These are phyloP conservation scores for Cucurbita moschata DNA, from an alignment of 306 rosid genomes.

Conservation along the genomic window DNA sequence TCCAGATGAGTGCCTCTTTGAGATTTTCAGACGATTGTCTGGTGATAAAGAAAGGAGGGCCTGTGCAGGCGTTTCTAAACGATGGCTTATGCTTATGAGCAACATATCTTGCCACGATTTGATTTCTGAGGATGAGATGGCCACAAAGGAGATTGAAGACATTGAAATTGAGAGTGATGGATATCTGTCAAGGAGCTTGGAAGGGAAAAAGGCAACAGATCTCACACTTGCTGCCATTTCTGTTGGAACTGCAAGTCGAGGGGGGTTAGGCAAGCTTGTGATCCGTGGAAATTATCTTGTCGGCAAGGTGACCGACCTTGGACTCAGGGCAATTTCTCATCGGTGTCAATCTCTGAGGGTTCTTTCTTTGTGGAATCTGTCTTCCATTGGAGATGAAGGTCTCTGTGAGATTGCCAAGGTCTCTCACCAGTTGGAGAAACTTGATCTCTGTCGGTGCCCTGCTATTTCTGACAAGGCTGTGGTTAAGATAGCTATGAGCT, in stretches of 20 bases:
- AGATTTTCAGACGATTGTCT: slow-evolving; percentile 80
- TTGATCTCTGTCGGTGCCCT: slow-evolving; percentile 58
- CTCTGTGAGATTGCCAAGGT: slow-evolving; percentile 59
- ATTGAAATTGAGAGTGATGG: slow-evolving; percentile 49
- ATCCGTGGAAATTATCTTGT: slow-evolving; percentile 46
- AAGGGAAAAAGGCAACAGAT: slow-evolving; percentile 79
- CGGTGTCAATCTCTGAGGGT: slow-evolving; percentile 77
- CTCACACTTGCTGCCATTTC: slow-evolving; percentile 85
- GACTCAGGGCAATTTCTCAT: slow-evolving; percentile 59
- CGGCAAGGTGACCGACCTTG: slow-evolving; percentile 39
- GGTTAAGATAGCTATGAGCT: slow-evolving; percentile 48
- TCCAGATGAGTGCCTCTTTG: slow-evolving; percentile 91
- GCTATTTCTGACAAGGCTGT: slow-evolving; percentile 58
- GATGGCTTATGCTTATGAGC: slow-evolving; percentile 83
- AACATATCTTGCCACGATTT: slow-evolving; percentile 42
- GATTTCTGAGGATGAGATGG: slow-evolving; percentile 7
- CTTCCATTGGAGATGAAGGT: slow-evolving; percentile 61
- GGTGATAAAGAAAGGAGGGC: slow-evolving; percentile 60
- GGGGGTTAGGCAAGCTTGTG: slow-evolving; percentile 78
- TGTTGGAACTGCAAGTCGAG: slow-evolving; percentile 73
- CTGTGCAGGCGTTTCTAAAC: slow-evolving; percentile 72
- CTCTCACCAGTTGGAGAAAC: slow-evolving; percentile 57
- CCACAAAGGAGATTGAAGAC: slow-evolving; percentile 25
- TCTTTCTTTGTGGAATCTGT: slow-evolving; percentile 51
- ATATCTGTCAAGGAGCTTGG: slow-evolving; percentile 70